phyloP scores from a whole-genome alignment of 108 stramenopile species.

The Conticribra guillardii region DNA sequence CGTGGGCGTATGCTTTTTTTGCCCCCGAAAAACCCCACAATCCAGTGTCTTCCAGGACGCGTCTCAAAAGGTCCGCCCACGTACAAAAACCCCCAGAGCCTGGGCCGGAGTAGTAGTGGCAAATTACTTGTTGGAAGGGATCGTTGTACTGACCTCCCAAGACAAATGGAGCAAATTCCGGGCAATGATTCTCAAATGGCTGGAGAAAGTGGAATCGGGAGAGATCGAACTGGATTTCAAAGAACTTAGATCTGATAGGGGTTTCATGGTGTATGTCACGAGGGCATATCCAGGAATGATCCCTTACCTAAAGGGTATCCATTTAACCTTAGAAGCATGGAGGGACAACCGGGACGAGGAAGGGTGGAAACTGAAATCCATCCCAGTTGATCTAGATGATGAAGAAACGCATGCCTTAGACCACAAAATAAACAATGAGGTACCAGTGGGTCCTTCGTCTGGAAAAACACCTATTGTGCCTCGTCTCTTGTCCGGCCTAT shows the following conservation, averaged over 20 bases:
- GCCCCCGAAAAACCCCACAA: no score
- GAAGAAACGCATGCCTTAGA: neutral
- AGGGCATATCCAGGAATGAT: constrained; percentile 33
- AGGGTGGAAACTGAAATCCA: constrained; percentile 45
- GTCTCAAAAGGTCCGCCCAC: constrained; percentile 32
- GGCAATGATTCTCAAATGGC: constrained; percentile 7
- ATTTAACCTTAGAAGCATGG: constrained; percentile 51
- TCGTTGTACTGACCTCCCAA: constrained; percentile 21
- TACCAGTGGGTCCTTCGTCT: neutral
- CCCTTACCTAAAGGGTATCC: constrained; percentile 61
- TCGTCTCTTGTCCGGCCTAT: constrained; percentile 32
- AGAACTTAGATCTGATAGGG: constrained; percentile 23
- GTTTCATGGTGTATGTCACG: constrained; percentile 55
- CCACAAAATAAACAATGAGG: neutral
- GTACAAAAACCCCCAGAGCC: constrained; percentile 39
- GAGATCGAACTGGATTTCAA: constrained; percentile 17
- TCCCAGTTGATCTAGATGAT: neutral
- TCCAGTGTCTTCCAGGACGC: constrained; percentile 73
- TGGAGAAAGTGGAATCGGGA: neutral
- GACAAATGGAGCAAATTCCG: constrained; percentile 46
- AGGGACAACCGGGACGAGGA: constrained; percentile 43
- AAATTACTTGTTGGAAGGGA: neutral
- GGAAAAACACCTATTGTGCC: constrained; percentile 35
- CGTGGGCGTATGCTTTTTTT: no score
- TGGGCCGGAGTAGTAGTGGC: constrained; percentile 51